These are phyloP conservation scores for Coemansia sp. DNA, from an alignment of 192 early-diverging fungal genomes.

Conservation along the genomic window DNA sequence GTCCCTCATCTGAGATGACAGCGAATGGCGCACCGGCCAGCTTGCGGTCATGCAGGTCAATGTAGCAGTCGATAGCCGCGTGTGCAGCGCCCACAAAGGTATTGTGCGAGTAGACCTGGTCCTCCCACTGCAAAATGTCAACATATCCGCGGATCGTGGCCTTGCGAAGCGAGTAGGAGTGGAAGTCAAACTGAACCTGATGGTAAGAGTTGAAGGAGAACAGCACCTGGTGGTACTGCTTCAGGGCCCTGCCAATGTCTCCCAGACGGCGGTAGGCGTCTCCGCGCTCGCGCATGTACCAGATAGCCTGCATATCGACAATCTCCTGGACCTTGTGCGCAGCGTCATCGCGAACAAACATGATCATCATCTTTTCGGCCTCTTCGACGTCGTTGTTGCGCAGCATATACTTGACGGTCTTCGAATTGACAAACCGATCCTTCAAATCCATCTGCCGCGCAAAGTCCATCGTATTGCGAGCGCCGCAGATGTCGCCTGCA, in stretches of 20 bases:
- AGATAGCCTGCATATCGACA: slow-evolving; percentile 88
- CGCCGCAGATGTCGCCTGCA: slow-evolving; percentile 71
- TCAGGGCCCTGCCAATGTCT: slow-evolving; percentile 80
- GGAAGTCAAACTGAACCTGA: slow-evolving; percentile 97
- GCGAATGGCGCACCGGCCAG: slow-evolving; percentile 36
- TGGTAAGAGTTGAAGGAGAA: slow-evolving; percentile 81
- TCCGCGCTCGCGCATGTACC: slow-evolving; percentile 84
- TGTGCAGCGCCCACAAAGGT: slow-evolving; percentile 76
- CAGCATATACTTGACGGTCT: slow-evolving; percentile 93
- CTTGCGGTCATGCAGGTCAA: slow-evolving; percentile 55
- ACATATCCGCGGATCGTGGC: slow-evolving; percentile 84
- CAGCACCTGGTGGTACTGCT: slow-evolving; percentile 83
- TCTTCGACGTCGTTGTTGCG: slow-evolving; percentile 76
- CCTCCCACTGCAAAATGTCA: slow-evolving; percentile 78
- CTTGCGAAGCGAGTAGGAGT: slow-evolving; percentile 90
- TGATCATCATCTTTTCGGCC: slow-evolving; percentile 80
- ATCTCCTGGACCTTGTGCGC: slow-evolving; percentile 77
- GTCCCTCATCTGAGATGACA: slow-evolving; percentile 28
- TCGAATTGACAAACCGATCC: slow-evolving; percentile 94
- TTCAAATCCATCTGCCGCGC: slow-evolving; percentile 88
- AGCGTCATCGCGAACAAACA: slow-evolving; percentile 71
- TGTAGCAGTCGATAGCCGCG: slow-evolving; percentile 69
- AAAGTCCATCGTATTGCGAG: slow-evolving; percentile 80
- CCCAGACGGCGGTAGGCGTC: slow-evolving; percentile 69
- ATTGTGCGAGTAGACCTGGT: slow-evolving; percentile 69